Evolutionary conservation across 208 protist species (phyloP).

Genomic region (Trypanosoma lewisi): DNA sequence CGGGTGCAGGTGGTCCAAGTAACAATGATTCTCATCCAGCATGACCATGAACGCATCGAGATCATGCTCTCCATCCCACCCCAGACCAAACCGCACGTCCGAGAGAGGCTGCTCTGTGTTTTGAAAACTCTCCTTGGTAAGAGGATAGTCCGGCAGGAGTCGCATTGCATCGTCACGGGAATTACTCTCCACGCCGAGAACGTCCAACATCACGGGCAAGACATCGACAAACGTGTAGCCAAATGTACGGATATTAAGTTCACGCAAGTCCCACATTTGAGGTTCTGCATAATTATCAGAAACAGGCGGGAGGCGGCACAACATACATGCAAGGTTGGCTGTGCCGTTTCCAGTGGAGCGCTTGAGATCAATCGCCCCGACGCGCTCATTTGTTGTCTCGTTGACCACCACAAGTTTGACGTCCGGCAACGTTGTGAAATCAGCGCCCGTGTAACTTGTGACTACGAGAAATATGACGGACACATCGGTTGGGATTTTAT

Average conservation of each 20-base stretch:
- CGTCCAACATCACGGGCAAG: constrained; percentile 69
- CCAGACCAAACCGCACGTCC: constrained; percentile 82
- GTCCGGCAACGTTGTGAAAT: constrained; percentile 48
- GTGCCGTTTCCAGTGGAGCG: constrained; percentile 54
- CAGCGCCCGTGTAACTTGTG: constrained; percentile 73
- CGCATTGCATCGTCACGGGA: constrained; percentile 47
- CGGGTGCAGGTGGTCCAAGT: constrained; percentile 73
- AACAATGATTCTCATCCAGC: constrained; percentile 63
- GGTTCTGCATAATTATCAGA: background rate
- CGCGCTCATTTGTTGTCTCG: constrained; percentile 57
- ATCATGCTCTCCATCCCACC: constrained; percentile 76
- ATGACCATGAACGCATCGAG: constrained; percentile 79
- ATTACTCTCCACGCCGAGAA: constrained; percentile 47
- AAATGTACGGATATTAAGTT: constrained; percentile 72
- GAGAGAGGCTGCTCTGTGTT: constrained; percentile 33
- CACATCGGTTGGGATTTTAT: constrained; percentile 64
- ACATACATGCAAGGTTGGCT: constrained; percentile 63
- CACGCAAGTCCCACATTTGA: constrained; percentile 68
- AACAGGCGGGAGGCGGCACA: constrained; percentile 46
- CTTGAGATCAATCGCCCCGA: constrained; percentile 62
- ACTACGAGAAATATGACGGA: constrained; percentile 73
- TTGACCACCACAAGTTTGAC: constrained; percentile 60
- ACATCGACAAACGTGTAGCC: constrained; percentile 83
- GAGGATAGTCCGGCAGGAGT: constrained; percentile 60
- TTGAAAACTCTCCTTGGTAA: constrained; percentile 39